A percentile compares a stretch with the other conserved stretches of the same genome.
Conservation (phyloP, 352 stramenopile genomes). For the Pythium chondricola region DNA sequence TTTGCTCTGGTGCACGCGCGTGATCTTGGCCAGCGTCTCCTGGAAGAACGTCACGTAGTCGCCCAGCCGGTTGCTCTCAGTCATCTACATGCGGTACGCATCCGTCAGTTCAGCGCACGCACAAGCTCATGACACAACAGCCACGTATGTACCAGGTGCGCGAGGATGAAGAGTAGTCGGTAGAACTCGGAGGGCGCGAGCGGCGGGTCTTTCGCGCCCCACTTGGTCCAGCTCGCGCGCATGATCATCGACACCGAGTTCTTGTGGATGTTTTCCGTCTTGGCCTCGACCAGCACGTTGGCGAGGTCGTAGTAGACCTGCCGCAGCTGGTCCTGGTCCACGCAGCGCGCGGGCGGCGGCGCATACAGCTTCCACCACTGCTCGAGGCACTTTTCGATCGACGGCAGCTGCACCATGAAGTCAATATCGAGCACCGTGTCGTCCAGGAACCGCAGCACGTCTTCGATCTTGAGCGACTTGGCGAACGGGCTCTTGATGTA, state of each 20-base stretch:
- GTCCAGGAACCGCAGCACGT: constrained; percentile 62
- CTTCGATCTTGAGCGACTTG: constrained; percentile 51
- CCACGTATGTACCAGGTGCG: constrained; percentile 42
- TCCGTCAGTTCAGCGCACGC: too few relatives aligned
- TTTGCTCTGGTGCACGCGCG: constrained; percentile 42
- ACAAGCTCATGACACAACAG: too few relatives aligned
- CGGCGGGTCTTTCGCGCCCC: constrained; percentile 44
- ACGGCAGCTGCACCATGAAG: constrained; percentile 79
- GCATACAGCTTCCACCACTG: constrained; percentile 62
- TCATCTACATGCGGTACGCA: too few relatives aligned
- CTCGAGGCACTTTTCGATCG: constrained; percentile 72
- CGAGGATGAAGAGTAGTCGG: constrained; percentile 63
- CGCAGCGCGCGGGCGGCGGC: constrained; percentile 19
- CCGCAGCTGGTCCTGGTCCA: constrained; percentile 66
- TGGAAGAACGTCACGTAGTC: constrained; percentile 79
- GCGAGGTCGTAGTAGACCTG: constrained; percentile 67
- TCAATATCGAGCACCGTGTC: constrained; percentile 75
- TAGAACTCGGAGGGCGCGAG: constrained; percentile 54
- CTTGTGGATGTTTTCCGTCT: constrained; percentile 73
- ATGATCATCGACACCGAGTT: constrained; percentile 78
- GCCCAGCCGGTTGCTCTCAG: constrained; percentile 45
- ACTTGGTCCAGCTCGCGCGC: constrained; percentile 62
- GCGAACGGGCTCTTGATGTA: constrained; percentile 73
- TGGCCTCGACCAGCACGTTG: constrained; percentile 64
- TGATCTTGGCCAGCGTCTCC: constrained; percentile 56